phyloP scores from a whole-genome alignment of 148 eudicot species.

The Polygonum maritimum region DNA sequence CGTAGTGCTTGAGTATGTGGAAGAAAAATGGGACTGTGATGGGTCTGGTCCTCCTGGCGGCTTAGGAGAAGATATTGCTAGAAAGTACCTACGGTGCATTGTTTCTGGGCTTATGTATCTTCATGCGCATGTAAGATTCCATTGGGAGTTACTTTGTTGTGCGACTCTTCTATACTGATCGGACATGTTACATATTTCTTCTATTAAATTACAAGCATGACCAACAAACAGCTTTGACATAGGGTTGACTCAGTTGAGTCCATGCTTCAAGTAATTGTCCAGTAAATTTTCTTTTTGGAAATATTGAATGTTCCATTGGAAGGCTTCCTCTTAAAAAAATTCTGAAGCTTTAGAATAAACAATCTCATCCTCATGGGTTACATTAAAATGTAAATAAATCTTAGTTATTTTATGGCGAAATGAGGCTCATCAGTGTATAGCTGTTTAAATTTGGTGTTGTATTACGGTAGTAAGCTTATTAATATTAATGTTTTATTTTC shows the following conservation, averaged over 20 bases:
- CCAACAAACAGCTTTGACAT: neutral
- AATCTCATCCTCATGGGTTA: neutral
- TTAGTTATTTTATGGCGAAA: neutral
- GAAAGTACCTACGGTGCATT: constrained; percentile 68
- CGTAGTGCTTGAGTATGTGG: constrained; percentile 85
- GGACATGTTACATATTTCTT: neutral
- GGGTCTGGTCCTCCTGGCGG: constrained; percentile 77
- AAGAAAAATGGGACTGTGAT: constrained; percentile 76
- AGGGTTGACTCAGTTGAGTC: neutral
- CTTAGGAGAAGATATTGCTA: constrained; percentile 59
- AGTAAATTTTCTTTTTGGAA: neutral
- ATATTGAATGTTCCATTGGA: neutral
- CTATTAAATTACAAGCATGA: neutral
- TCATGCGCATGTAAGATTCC: constrained; percentile 69
- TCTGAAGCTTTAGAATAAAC: neutral
- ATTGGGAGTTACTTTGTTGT: neutral
- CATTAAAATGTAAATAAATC: neutral
- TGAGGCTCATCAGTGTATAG: neutral
- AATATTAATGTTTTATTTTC: neutral
- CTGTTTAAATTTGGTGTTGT: neutral
- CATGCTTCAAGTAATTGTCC: neutral
- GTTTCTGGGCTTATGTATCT: constrained; percentile 91
- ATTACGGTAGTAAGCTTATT: neutral
- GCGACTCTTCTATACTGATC: neutral
- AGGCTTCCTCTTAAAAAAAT: neutral